A percentile compares a stretch with the other conserved stretches of the same genome.
Conservation (phyloP, 1,284 basidiomycete species). For the Bjerkandera adusta region DNA sequence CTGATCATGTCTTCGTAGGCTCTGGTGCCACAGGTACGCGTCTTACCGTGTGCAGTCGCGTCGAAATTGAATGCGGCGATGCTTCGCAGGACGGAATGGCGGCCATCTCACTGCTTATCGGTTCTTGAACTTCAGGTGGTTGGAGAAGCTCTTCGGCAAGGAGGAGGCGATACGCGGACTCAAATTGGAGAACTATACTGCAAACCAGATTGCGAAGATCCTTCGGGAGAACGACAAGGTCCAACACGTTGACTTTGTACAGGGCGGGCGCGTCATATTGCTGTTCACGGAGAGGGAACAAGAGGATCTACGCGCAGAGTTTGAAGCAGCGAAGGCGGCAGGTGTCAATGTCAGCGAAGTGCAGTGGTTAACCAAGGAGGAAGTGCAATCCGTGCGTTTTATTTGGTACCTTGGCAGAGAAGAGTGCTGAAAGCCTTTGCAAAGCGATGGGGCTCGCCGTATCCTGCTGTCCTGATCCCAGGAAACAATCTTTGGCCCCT, state of each 20-base stretch:
- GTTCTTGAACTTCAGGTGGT: slow-evolving; percentile 45
- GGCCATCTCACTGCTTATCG: slow-evolving; percentile 65
- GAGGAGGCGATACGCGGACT: slow-evolving; percentile 55
- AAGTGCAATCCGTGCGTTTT: slow-evolving; percentile 45
- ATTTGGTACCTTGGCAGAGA: neutral
- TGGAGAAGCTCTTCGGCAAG: slow-evolving; percentile 40
- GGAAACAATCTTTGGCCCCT: slow-evolving; percentile 77
- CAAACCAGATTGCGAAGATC: slow-evolving; percentile 46
- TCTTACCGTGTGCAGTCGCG: neutral
- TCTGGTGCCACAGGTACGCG: too few relatives aligned
- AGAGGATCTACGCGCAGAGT: slow-evolving; percentile 39
- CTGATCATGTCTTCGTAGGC: too few relatives aligned
- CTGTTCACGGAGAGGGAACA: slow-evolving; percentile 49
- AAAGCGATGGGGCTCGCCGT: slow-evolving; percentile 55
- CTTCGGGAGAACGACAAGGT: slow-evolving; percentile 43
- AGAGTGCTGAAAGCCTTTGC: neutral
- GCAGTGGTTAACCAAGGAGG: slow-evolving; percentile 45
- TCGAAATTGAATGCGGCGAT: neutral
- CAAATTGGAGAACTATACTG: slow-evolving; percentile 58
- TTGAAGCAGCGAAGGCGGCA: slow-evolving; percentile 49
- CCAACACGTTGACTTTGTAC: slow-evolving; percentile 59
- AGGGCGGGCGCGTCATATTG: slow-evolving; percentile 54
- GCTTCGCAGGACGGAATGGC: slow-evolving; percentile 65
- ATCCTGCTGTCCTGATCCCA: slow-evolving; percentile 49
- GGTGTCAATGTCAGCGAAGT: slow-evolving; percentile 48